These are phyloP conservation scores for Gynostemma pentaphyllum DNA, from an alignment of 306 rosid genomes.

Conservation along the genomic window DNA sequence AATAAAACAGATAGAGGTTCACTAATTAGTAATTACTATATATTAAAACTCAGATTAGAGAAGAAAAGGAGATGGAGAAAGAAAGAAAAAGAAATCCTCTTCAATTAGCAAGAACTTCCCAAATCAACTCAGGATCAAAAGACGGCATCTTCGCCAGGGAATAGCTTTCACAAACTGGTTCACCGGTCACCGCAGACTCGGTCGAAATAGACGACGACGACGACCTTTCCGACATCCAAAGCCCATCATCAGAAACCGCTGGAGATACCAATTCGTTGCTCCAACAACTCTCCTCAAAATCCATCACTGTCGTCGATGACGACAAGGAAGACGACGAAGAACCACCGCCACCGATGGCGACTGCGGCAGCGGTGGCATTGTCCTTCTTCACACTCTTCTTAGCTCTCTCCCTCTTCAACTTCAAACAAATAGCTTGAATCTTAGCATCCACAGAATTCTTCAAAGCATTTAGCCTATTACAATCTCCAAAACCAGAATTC, in stretches of 20 bases:
- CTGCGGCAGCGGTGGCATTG: neutral
- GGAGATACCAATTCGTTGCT: constrained; percentile 37
- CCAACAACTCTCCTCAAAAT: constrained; percentile 20
- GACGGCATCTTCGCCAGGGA: constrained; percentile 80
- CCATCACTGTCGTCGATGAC: neutral
- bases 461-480: constrained; percentile 46
- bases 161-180: constrained; percentile 40
- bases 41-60: neutral
- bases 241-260: constrained; percentile 22
- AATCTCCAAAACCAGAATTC: constrained; percentile 53
- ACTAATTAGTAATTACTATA: no score
- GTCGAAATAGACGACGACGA: constrained; percentile 20
- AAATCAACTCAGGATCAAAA: constrained; percentile 81
- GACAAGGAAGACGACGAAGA: neutral
- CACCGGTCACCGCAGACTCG: constrained; percentile 17
- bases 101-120: constrained; percentile 84
- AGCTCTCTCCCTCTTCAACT: constrained; percentile 62
- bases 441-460: constrained; percentile 66
- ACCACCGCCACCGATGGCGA: no score
- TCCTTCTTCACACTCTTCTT: constrained; percentile 25
- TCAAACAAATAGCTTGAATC: constrained; percentile 82
- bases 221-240: constrained; percentile 45
- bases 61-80: no score
- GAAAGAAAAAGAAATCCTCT: neutral
- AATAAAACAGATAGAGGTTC: no score